Percentiles rank a stretch among this genome's conserved stretches.
phyloP scores from a whole-genome alignment of 192 early-diverging fungal species.

The Phycomyces blakesleeanus region DNA sequence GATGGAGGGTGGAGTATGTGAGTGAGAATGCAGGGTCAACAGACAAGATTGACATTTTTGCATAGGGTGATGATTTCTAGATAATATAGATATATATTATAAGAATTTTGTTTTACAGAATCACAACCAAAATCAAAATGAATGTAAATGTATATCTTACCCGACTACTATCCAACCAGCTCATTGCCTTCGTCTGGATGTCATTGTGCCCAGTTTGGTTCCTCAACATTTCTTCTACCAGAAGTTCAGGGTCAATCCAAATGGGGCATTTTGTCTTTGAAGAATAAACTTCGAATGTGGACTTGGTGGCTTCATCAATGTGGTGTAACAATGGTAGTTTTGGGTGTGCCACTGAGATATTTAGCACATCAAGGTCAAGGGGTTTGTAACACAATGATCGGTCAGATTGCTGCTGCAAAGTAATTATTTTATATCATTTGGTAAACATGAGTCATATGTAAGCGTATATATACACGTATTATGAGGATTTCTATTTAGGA shows the following conservation, averaged over 20 bases:
- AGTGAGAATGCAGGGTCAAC: slow-evolving; percentile 26
- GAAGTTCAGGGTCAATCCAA: slow-evolving; percentile 21
- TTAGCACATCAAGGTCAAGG: not conserved
- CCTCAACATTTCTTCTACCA: slow-evolving; percentile 23
- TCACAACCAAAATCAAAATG: no score
- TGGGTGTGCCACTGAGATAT: not conserved
- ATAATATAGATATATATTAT: no score
- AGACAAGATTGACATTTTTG: slow-evolving; percentile 19
- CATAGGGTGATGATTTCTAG: slow-evolving; percentile 28
- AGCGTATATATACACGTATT: no score
- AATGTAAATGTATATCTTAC: slow-evolving; percentile 28
- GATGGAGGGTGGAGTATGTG: slow-evolving; percentile 33
- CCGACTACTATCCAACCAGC: slow-evolving; percentile 66
- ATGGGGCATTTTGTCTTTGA: slow-evolving; percentile 13
- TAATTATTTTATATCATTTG: no score
- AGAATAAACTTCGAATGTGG: slow-evolving; percentile 5
- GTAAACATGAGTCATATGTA: no score
- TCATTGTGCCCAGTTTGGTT: not conserved
- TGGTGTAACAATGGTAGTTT: slow-evolving; percentile 1
- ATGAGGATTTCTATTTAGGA: no score
- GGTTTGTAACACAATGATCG: not conserved
- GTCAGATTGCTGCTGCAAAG: not conserved
- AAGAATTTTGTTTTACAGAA: no score
- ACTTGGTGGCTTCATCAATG: not conserved
- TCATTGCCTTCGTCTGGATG: not conserved